Conservation (phyloP, 108 stramenopile genomes). For the Stephanodiscus triporus region DNA sequence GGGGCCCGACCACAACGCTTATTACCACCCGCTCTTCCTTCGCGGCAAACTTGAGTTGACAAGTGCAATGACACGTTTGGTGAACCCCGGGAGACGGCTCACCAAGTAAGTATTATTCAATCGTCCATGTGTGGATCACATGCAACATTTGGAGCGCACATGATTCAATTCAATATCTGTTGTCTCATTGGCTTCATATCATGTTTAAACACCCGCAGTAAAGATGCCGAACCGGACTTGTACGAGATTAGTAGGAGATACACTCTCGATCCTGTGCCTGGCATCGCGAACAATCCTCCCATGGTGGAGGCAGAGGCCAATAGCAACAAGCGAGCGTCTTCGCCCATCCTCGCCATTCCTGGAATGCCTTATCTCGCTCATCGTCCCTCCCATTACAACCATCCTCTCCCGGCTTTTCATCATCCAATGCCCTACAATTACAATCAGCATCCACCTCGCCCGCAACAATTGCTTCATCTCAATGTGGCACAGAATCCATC, state of each 20-base stretch:
- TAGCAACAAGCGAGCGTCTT: no score
- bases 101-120: constrained; percentile 7
- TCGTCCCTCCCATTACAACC: neutral
- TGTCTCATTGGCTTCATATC: neutral
- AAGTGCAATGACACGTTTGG: constrained; percentile 6
- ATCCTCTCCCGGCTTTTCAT: neutral
- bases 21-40: constrained; percentile 8
- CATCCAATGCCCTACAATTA: neutral
- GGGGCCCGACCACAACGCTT: constrained; percentile 3
- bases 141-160: neutral
- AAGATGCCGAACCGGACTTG: constrained; percentile 8
- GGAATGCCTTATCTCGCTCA: neutral
- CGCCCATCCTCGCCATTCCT: no score
- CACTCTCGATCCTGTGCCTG: neutral
- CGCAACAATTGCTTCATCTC: no score
- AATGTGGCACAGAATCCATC: no score
- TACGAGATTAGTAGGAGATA: constrained; percentile 5
- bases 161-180: neutral
- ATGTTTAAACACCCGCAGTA: no score
- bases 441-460: no score
- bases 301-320: neutral
- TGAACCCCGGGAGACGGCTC: constrained; percentile 10
- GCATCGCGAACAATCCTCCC: neutral
- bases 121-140: neutral
- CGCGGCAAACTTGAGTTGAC: constrained; percentile 5